Conservation (phyloP, 2,329 filamentous ascomycete genomes). For the Helotiales sp. region DNA sequence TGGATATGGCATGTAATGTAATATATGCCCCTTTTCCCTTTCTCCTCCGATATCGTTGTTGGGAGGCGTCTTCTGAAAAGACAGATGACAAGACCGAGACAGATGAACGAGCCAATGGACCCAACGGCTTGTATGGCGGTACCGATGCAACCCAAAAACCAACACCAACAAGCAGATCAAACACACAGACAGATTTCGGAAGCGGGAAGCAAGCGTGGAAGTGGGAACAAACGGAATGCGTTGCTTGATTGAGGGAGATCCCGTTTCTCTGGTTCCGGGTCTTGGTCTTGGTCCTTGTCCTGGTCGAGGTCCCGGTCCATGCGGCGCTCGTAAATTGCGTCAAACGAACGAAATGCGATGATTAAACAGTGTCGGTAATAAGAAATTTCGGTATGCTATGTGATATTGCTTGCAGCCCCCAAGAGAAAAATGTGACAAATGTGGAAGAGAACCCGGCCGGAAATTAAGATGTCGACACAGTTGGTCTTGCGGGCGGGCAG, state of each 20-base stretch:
- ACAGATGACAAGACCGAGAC: not conserved
- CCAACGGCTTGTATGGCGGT: conserved; percentile 10
- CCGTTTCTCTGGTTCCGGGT: not conserved
- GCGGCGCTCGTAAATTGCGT: not conserved
- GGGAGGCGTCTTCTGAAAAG: not conserved
- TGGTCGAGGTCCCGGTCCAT: not conserved
- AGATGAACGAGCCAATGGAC: not conserved
- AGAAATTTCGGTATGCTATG: not conserved
- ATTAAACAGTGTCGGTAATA: conserved; percentile 2
- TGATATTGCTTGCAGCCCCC: not conserved
- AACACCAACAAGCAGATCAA: not conserved
- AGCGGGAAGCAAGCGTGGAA: conserved; percentile 3
- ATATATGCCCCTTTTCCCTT: no score
- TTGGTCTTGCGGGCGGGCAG: not conserved
- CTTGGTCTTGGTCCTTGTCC: not conserved
- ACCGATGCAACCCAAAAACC: conserved; percentile 1
- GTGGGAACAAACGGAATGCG: not conserved
- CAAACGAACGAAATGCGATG: not conserved
- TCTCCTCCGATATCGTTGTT: not conserved
- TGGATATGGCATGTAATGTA: conserved; percentile 14
- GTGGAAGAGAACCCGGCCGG: not conserved
- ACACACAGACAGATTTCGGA: not conserved
- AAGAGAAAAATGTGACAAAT: not conserved
- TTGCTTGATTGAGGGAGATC: not conserved
- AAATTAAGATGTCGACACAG: not conserved